These are phyloP conservation scores for Medicago ruthenica DNA, from an alignment of 306 rosid species.

Conservation along the genomic window DNA sequence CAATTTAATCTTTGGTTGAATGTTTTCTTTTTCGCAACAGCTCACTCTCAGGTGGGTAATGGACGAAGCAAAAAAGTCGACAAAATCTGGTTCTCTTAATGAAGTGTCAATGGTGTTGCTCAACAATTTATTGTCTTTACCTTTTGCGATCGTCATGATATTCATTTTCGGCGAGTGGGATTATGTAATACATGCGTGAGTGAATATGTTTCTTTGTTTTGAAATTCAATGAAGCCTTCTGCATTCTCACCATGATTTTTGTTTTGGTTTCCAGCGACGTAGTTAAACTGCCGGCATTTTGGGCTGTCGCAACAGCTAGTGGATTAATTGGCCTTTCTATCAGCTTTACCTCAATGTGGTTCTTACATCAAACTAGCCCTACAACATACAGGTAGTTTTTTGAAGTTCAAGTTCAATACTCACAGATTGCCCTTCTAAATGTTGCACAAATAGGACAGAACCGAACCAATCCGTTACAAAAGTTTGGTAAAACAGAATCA, in stretches of 20 bases:
- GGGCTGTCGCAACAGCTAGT: constrained; percentile 81
- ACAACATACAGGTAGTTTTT: constrained; percentile 78
- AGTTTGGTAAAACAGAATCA: neutral
- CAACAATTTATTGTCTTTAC: constrained; percentile 80
- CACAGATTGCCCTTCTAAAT: neutral
- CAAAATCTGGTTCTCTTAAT: constrained; percentile 81
- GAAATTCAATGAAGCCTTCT: constrained; percentile 25
- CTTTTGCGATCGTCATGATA: constrained; percentile 74
- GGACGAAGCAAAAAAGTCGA: constrained; percentile 82
- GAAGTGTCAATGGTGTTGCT: constrained; percentile 96
- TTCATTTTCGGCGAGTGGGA: constrained; percentile 74
- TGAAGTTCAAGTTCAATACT: constrained; percentile 24
- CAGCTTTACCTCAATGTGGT: constrained; percentile 97
- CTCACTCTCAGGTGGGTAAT: constrained; percentile 80
- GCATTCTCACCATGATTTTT: constrained; percentile 24
- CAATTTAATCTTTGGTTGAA: constrained; percentile 5
- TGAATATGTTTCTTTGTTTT: constrained; percentile 36
- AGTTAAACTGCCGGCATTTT: constrained; percentile 70
- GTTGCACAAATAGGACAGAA: neutral
- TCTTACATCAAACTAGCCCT: constrained; percentile 87
- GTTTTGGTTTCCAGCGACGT: constrained; percentile 63
- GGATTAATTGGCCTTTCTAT: constrained; percentile 89
- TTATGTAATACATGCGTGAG: constrained; percentile 78
- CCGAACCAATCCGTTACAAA: neutral
- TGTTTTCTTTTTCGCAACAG: constrained; percentile 48